Conservation (phyloP, 257 asterid genomes). For the Solanum neorickii region DNA sequence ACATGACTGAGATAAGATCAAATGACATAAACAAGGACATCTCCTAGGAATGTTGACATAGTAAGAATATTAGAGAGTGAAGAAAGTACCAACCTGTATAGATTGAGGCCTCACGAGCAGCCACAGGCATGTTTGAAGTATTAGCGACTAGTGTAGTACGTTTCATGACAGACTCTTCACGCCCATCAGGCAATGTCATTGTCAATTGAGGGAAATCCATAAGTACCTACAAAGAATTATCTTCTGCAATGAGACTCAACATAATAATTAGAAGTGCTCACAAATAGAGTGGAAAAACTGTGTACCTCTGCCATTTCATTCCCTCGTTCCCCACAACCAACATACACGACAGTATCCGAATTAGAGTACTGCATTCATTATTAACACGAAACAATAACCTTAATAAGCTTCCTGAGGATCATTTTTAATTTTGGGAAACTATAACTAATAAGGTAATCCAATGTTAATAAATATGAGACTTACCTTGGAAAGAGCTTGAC, state of each 20-base stretch:
- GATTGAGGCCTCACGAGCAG: slow-evolving; percentile 99
- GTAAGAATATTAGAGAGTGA: background rate
- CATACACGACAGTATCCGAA: slow-evolving; percentile 95
- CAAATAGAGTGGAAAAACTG: background rate
- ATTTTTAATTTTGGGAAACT: background rate
- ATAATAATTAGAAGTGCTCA: slow-evolving; percentile 8
- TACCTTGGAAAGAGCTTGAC: slow-evolving; percentile 99
- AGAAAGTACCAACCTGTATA: slow-evolving; percentile 56
- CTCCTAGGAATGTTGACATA: background rate
- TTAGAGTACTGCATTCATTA: slow-evolving; percentile 75
- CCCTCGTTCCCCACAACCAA: slow-evolving; percentile 99
- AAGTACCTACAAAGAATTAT: slow-evolving; percentile 59
- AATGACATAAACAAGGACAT: background rate
- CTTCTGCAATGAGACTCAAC: background rate
- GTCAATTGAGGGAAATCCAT: slow-evolving; percentile 99
- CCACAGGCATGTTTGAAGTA: slow-evolving; percentile 99
- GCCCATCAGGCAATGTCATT: slow-evolving; percentile 98
- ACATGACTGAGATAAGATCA: background rate
- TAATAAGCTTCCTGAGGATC: background rate
- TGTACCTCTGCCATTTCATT: slow-evolving; percentile 99
- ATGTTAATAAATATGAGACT: slow-evolving; percentile 7
- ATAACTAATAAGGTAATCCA: background rate
- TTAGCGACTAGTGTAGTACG: slow-evolving; percentile 99
- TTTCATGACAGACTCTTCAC: slow-evolving; percentile 99
- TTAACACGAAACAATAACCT: background rate